Conservation (phyloP, 371 early-diverging fungal genomes). For the Dinochytrium kinnereticum region DNA sequence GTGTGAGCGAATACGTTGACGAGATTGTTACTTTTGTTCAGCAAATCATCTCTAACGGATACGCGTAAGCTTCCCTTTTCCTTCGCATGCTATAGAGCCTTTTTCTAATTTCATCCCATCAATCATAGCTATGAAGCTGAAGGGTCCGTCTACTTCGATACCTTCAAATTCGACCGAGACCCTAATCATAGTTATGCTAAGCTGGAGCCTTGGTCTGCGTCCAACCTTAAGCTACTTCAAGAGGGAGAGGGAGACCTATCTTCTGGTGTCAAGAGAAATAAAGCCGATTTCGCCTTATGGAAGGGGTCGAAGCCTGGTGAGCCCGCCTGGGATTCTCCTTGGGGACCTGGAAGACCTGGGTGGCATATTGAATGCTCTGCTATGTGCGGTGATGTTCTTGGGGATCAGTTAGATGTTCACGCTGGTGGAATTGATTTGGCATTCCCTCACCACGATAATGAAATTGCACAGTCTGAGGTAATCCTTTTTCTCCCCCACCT, state of each 20-base stretch:
- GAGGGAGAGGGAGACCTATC: constrained; percentile 87
- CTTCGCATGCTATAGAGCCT: not conserved
- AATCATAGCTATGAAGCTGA: constrained; percentile 76
- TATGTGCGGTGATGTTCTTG: constrained; percentile 97
- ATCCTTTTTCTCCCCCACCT: not conserved
- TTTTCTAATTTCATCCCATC: not conserved
- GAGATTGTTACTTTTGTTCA: constrained; percentile 93
- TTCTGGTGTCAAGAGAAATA: constrained; percentile 66
- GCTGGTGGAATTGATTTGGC: constrained; percentile 98
- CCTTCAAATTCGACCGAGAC: constrained; percentile 82
- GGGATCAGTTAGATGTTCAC: constrained; percentile 95
- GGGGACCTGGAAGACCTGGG: constrained; percentile 98
- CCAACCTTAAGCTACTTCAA: constrained; percentile 76
- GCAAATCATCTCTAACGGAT: constrained; percentile 92
- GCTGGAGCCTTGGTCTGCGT: constrained; percentile 87
- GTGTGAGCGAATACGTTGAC: constrained; percentile 98
- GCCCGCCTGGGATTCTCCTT: constrained; percentile 95
- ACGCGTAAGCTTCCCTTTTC: constrained; percentile 60
- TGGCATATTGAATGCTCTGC: constrained; percentile 99
- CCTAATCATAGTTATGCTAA: constrained; percentile 89
- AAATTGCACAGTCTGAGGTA: constrained; percentile 96
- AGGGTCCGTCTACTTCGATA: constrained; percentile 99
- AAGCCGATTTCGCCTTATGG: constrained; percentile 99
- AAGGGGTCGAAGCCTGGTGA: constrained; percentile 96
- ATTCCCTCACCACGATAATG: constrained; percentile 99